Evolutionary conservation across 768 basidiomycete genomes (phyloP).

Genomic region (Trametes cubensis): DNA sequence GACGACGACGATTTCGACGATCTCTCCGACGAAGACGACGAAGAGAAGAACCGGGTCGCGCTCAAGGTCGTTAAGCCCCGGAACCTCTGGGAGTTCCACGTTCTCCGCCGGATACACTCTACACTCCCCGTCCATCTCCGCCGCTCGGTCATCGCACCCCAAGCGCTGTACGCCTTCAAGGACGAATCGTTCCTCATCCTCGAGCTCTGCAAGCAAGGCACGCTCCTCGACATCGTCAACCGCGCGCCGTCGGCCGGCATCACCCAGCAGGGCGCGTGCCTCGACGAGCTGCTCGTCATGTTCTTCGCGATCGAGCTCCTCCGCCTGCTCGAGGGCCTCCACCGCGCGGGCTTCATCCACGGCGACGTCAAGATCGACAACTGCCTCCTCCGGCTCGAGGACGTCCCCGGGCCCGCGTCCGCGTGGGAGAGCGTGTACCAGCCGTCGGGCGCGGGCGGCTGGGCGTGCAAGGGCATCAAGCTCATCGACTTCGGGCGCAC

Average conservation of each 20-base stretch:
- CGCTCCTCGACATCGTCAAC: constrained; percentile 90
- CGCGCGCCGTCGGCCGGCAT: constrained; percentile 74
- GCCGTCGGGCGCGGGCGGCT: constrained; percentile 78
- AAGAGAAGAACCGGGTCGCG: constrained; percentile 65
- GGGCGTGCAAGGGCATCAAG: constrained; percentile 85
- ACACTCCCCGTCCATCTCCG: constrained; percentile 61
- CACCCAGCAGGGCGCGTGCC: constrained; percentile 74
- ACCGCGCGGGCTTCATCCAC: constrained; percentile 85
- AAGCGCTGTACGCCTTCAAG: constrained; percentile 76
- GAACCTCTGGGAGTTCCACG: constrained; percentile 90
- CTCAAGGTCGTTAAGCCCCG: constrained; percentile 90
- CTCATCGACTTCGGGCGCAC: constrained; percentile 98
- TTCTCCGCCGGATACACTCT: constrained; percentile 76
- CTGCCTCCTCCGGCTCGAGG: constrained; percentile 90
- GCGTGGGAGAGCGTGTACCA: constrained; percentile 80
- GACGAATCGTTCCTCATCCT: constrained; percentile 93
- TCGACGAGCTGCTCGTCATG: constrained; percentile 92
- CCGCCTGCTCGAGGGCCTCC: constrained; percentile 80
- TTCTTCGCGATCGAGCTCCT: constrained; percentile 95
- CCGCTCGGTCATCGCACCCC: constrained; percentile 73
- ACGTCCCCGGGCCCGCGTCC: constrained; percentile 68
- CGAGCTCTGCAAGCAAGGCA: constrained; percentile 88
- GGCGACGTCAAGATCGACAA: constrained; percentile 99
- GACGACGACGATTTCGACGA: constrained; percentile 49
- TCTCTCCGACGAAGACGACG: constrained; percentile 57